Evolutionary conservation across 2,329 filamentous ascomycete genomes (phyloP), one percentile per base, ranked within the genome.

Genomic region (Colletotrichum sp.): DNA sequence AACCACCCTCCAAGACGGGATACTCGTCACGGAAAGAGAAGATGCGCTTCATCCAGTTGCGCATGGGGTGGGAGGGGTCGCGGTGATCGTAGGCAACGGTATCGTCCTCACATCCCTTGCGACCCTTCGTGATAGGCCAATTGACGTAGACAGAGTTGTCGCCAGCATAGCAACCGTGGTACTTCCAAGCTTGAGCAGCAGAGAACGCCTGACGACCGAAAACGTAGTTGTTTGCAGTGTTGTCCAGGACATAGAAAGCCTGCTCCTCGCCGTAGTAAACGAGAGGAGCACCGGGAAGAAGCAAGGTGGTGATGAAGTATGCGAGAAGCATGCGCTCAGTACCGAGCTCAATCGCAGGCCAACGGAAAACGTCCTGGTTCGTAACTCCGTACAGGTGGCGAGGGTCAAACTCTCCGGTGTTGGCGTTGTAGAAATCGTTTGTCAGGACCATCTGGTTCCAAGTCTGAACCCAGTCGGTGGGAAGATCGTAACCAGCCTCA

Each of bases 201-300:
- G 90, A 89, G 88, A 94, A 93, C 3, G 92, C 84, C 80, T 92
- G 90, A 78, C 92, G 89, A 24, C 92, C 92, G 80, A 91, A 94
- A 57, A 94, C 88, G 80, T 94, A 94, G 79, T 94, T 93, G 73
- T 85, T 84, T 6, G 92, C 92, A 1, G 92, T 92, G 75, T 90
- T 92, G 80, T 94, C 92, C 4, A 93, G 83, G 1, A 92, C 84
- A 78, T 93, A 93, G 77, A 91, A 92, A 0, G 89, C 90, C 82
- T 94, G 92, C 80, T 94, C 92, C 80, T 94, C 92, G 21, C 92
- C 92, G 90, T 91, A 94, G 18, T 90, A 85, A 26, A 92, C 82
- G 18, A 91, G 82, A 3, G 92, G 90, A 34, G 93, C 91, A 18
- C 92, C 92, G 2, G 92, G 92, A 80, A 93, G 86, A 63, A 91